A percentile compares a stretch with the other conserved stretches of the same genome.
Evolutionary conservation across 768 basidiomycete genomes (phyloP).

Genomic region (Polyporus arcularius): DNA sequence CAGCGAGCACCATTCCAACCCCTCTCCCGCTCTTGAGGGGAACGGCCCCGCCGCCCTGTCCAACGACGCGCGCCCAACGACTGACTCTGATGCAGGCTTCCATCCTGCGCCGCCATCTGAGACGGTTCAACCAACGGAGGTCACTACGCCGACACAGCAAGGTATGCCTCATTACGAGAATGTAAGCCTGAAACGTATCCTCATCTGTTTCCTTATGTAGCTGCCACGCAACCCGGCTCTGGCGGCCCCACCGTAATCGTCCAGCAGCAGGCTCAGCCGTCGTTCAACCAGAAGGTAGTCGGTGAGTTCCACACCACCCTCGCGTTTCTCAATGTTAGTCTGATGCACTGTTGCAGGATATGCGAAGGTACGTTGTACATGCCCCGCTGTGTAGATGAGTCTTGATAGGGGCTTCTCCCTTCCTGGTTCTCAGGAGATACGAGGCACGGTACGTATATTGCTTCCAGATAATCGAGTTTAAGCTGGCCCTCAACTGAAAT

Average conservation of each 20-base stretch:
- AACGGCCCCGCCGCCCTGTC: neutral
- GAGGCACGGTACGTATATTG: conserved; percentile 15
- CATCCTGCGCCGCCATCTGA: conserved; percentile 3
- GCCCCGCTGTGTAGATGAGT: too few species aligned
- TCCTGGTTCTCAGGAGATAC: conserved; percentile 8
- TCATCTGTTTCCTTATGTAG: neutral
- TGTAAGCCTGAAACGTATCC: neutral
- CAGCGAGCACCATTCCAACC: neutral
- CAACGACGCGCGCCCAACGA: neutral
- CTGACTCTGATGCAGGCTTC: too few species aligned
- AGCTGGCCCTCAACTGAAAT: too few species aligned
- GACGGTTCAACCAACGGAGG: conserved; percentile 6
- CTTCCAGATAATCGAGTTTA: too few species aligned
- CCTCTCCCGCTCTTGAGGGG: neutral
- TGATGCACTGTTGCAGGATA: neutral
- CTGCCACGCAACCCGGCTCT: conserved; percentile 11
- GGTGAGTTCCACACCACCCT: neutral
- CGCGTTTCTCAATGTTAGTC: too few species aligned
- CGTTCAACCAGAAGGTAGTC: conserved; percentile 15
- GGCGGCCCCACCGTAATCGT: conserved; percentile 3
- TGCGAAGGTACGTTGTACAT: conserved; percentile 3
- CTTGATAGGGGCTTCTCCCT: neutral
- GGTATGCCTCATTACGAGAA: neutral
- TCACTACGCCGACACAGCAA: conserved; percentile 13
- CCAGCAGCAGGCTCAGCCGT: conserved; percentile 9